Base-by-base conservation (phyloP, 805 yeast genomes). In the Millerago galiae region DNA sequence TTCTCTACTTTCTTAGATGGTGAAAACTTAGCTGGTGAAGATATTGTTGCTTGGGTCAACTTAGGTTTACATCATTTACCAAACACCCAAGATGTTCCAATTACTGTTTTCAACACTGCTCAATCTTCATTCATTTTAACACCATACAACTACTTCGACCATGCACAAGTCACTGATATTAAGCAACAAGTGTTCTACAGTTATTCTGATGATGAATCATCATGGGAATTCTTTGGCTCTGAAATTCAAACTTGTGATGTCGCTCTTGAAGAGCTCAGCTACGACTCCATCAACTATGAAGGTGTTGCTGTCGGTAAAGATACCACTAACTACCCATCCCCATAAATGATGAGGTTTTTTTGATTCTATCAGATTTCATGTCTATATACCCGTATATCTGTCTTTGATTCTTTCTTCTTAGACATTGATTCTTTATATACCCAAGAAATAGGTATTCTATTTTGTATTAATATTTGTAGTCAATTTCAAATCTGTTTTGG, bases 71-170 rank as follows among this genome's bases (percentile, higher is more conserved):
- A 58, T 34, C 62, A 58, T 41, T 47, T 58, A 38, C 62, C 62
- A 46, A 56, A 52, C 41, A 52, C 60, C 16, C 57, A 58, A 30
- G 62, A 58, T 47, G 53, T 58, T 31, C 62, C 62, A 46, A 53
- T 49, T 34, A 58, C 62, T 10, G 46, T 58, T 25, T 58, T 49
- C 49, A 50, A 45, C 36, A 55, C 61, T 27, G 62, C 61, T 12
- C 48, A 44, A 35, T 46, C 59, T 5, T 43, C 50, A 12, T 47
- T 58, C 29, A 30, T 54, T 16, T 40, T 58, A 18, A 58, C 62
- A 5, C 62, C 62, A 17, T 57, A 45, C 48, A 58, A 58, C 46
- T 58, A 54, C 52, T 58, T 58, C 29, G 57, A 54, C 34, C 33
- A 24, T 16, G 55, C 48, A 16, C 58, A 56, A 37, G 44, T 52